phyloP scores from a whole-genome alignment of 768 basidiomycete species.

The Vishniacozyma victoriae region DNA sequence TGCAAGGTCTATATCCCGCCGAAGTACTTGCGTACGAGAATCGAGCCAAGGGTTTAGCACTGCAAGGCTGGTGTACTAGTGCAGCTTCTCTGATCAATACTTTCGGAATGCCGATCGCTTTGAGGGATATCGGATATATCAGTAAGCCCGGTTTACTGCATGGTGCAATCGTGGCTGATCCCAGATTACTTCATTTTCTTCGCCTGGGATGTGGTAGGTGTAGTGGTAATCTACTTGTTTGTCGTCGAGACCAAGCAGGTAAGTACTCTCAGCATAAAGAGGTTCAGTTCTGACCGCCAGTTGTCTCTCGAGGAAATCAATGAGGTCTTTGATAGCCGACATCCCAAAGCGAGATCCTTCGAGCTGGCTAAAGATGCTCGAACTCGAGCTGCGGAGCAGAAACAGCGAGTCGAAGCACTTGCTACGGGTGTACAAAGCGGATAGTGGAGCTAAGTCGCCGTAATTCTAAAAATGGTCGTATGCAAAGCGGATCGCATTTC shows the following conservation, averaged over 20 bases:
- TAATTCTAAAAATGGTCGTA: too few species aligned
- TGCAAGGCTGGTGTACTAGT: slow-evolving; percentile 52
- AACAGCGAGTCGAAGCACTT: too few species aligned
- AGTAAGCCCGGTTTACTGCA: too few species aligned
- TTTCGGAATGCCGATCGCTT: slow-evolving; percentile 23
- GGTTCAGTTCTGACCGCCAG: too few species aligned
- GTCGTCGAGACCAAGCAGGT: slow-evolving; percentile 56
- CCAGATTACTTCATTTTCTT: slow-evolving; percentile 55
- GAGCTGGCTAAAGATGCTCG: slow-evolving; percentile 14
- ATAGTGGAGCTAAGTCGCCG: too few species aligned
- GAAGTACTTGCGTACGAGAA: slow-evolving; percentile 55
- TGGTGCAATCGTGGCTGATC: too few species aligned
- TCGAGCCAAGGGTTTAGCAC: slow-evolving; percentile 55
- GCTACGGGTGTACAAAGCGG: too few species aligned
- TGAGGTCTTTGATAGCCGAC: slow-evolving; percentile 44
- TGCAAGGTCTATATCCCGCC: slow-evolving; percentile 57
- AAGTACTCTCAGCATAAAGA: too few species aligned
- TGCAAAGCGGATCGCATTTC: too few species aligned
- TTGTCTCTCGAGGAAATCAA: slow-evolving; percentile 55
- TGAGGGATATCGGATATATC: slow-evolving; percentile 12
- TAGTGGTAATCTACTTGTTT: slow-evolving; percentile 52
- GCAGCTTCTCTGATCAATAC: slow-evolving; percentile 45
- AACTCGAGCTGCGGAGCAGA: slow-evolving; percentile 13
- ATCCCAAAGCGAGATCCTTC: slow-evolving; percentile 19
- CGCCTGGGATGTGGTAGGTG: slow-evolving; percentile 53